Evolutionary conservation across 352 stramenopile species (phyloP).

Genomic region (Aphanomyces stellatus): DNA sequence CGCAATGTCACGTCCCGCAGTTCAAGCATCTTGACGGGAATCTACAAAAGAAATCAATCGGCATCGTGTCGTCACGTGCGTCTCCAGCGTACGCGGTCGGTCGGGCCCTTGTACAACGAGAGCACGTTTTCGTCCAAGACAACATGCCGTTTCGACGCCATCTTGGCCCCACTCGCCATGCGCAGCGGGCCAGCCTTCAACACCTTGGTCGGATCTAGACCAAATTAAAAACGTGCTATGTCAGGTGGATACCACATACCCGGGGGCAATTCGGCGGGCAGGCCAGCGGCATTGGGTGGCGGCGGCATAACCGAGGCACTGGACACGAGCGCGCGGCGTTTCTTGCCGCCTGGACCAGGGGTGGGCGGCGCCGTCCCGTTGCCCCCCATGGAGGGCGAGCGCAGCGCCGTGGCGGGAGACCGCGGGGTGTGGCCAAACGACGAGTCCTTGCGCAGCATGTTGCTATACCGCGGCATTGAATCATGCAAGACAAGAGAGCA

Average conservation of each 20-base stretch:
- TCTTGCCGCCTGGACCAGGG: not conserved
- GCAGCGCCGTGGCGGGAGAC: slow-evolving; percentile 20
- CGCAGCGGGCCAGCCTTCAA: slow-evolving; percentile 78
- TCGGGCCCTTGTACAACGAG: slow-evolving; percentile 79
- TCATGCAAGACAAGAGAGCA: too few species aligned
- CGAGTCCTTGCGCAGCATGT: slow-evolving; percentile 44
- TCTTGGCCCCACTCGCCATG: slow-evolving; percentile 72
- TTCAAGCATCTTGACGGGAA: slow-evolving; percentile 79
- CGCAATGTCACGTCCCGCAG: slow-evolving; percentile 74
- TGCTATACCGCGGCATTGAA: slow-evolving; percentile 35
- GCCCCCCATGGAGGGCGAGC: slow-evolving; percentile 40
- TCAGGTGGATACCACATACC: not conserved
- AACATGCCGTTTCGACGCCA: slow-evolving; percentile 81
- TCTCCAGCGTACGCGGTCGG: slow-evolving; percentile 31
- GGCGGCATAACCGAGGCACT: slow-evolving; percentile 22
- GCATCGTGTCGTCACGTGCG: not conserved
- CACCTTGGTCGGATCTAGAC: slow-evolving; percentile 35
- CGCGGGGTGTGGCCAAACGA: slow-evolving; percentile 21
- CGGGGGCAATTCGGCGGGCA: slow-evolving; percentile 32
- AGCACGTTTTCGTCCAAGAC: slow-evolving; percentile 78
- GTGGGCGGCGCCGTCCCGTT: not conserved
- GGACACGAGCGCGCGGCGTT: slow-evolving; percentile 23
- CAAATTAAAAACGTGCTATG: not conserved
- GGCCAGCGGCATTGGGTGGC: not conserved
- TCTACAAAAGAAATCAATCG: slow-evolving; percentile 23